phyloP scores from a whole-genome alignment of 371 early-diverging fungal species.

The Haplosporangium sp. region DNA sequence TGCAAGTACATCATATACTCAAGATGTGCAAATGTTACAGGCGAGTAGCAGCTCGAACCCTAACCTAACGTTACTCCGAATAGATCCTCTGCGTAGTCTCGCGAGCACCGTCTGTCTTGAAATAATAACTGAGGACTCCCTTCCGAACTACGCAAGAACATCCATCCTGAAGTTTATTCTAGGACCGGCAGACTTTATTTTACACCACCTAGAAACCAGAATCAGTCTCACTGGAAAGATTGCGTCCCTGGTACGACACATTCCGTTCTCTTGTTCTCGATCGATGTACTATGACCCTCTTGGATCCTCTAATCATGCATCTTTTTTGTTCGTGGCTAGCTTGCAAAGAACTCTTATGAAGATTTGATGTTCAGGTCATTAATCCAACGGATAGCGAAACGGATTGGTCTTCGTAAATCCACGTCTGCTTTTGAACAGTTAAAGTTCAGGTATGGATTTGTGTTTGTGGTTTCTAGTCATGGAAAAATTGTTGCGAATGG shows the following conservation, averaged over 20 bases:
- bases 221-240: slow-evolving; percentile 26
- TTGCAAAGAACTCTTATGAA: slow-evolving; percentile 14
- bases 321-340: slow-evolving; percentile 2
- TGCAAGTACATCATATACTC: slow-evolving; percentile 16
- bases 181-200: slow-evolving; percentile 38
- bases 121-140: slow-evolving; percentile 3
- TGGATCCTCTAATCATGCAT: background rate
- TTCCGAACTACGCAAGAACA: slow-evolving; percentile 25
- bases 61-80: background rate
- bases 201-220: slow-evolving; percentile 39
- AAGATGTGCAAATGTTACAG: no score
- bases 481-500: no score
- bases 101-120: slow-evolving; percentile 23
- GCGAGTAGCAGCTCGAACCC: background rate
- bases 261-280: background rate
- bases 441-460: slow-evolving; percentile 16
- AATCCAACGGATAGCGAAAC: slow-evolving; percentile 20
- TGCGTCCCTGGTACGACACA: slow-evolving; percentile 9
- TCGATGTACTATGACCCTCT: background rate
- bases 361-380: slow-evolving; percentile 33
- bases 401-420: slow-evolving; percentile 8
- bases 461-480: no score
- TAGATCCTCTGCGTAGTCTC: slow-evolving; percentile 38
- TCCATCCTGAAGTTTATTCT: slow-evolving; percentile 29
- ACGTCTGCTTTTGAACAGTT: slow-evolving; percentile 16